Evolutionary conservation across 2,329 filamentous ascomycete genomes (phyloP), one percentile per base, ranked within the genome.

Genomic region (Dothideomycetes sp.): DNA sequence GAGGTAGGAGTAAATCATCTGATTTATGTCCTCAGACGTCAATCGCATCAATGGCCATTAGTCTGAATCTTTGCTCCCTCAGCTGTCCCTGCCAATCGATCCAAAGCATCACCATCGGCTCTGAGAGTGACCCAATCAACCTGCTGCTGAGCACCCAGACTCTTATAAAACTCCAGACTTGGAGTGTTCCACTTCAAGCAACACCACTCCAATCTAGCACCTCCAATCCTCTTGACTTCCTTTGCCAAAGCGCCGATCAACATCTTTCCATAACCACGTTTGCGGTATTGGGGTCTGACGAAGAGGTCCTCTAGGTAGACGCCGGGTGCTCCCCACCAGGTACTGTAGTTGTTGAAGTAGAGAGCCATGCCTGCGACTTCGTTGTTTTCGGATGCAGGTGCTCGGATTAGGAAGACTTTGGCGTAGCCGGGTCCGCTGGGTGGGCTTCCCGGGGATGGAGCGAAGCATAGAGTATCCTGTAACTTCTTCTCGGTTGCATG

Each of bases 291-390:
- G 1, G 78, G 72, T 51, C 78, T 71, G 28, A 98, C 85, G 55
- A 81, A 94, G n/a, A 96, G 68, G 57, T 96, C 89, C 61, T 96
- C 89, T 25, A 96, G 78, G 61, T 93, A 94, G 55, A 98, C 83
- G 3, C 89, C 89, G 0, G 88, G 78, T 32, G 75, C 76, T n/a
- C 83, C 76, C 7, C 83, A 76, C 91, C 91, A 96, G 1, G 89
- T 95, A 56, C 80, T 86, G 65, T 94, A 96, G 64, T 89, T 96
- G 70, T 89, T 87, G 62, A 94, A 96, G 66, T 87, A 95, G 28
- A 95, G 64, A 1, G 87, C 87, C 74, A 95, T 85, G 33, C 82
- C 86, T 0, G 77, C 83, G 60, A 75, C 56, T 22, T 59, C 53
- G 30, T 53, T 57, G 20, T 59, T 56, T 19, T 43, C 17, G 56